Percentiles rank a stretch among this genome's conserved stretches.
phyloP scores from a whole-genome alignment of 306 rosid genomes.

The Argentina anserina region DNA sequence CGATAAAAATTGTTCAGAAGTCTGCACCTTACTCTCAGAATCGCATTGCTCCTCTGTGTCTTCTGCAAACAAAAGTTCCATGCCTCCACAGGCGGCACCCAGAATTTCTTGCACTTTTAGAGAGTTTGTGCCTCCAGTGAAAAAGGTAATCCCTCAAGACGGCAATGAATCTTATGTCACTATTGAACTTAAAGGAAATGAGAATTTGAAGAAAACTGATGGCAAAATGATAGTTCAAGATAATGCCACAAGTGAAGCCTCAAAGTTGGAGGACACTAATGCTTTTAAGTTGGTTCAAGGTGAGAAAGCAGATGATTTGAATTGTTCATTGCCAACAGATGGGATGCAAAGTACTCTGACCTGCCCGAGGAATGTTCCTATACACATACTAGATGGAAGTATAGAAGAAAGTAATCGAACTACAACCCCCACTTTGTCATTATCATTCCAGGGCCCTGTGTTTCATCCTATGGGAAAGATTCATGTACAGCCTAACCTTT shows the following conservation, averaged over 20 bases:
- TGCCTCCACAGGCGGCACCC: constrained; percentile 30
- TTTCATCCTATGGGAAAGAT: constrained; percentile 56
- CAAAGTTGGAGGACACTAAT: constrained; percentile 40
- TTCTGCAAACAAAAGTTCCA: constrained; percentile 49
- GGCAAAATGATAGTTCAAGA: constrained; percentile 39
- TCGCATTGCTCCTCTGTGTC: constrained; percentile 54
- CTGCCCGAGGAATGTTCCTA: constrained; percentile 85
- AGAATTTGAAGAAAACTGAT: constrained; percentile 48
- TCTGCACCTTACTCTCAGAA: constrained; percentile 48
- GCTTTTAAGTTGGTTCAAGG: constrained; percentile 42
- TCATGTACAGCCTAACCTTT: constrained; percentile 40
- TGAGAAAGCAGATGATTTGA: constrained; percentile 51
- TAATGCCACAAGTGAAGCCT: constrained; percentile 40
- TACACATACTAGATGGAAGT: constrained; percentile 82
- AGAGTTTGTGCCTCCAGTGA: constrained; percentile 63
- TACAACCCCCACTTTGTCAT: constrained; percentile 44
- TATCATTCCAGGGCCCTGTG: constrained; percentile 45
- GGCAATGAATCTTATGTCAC: constrained; percentile 46
- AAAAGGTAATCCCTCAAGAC: constrained; percentile 39
- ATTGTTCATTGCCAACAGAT: constrained; percentile 45
- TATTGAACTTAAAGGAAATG: constrained; percentile 40
- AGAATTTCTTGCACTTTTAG: constrained; percentile 39
- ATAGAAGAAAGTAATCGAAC: constrained; percentile 47
- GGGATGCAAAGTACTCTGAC: constrained; percentile 67
- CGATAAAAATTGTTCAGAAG: constrained; percentile 50